Evolutionary conservation across 2,329 filamentous ascomycete species (phyloP), one percentile per base, ranked within the genome.

Genomic region (Botrytis hyacinthi): DNA sequence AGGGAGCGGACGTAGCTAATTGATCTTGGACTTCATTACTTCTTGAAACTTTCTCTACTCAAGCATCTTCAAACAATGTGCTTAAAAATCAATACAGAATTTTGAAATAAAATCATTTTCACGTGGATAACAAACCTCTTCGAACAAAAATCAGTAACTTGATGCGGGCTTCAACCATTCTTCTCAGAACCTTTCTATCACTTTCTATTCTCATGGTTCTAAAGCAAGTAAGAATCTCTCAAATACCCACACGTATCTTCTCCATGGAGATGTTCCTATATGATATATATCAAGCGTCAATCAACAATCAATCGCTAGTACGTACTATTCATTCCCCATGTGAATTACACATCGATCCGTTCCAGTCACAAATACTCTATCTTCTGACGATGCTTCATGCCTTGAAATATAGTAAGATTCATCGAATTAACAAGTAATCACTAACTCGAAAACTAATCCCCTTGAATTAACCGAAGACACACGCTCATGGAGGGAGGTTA

Each of bases 191-290:
- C 51, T 54, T 3, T 9, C n/a, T 16, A 18, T 18, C n/a, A 18
- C n/a, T 18, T 18, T 4, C 14, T 9, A 9, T 29, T 4, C 7
- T 29, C 7, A 32, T 57, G 3, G 9, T 9, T 4, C 3, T 3
- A 10, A 16, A 29, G 16, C 16, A 29, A 29, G 3, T 29, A 32
- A 9, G 18, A 4, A 2, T 29, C 1, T 32, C n/a, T 18, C 6
- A 7, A 29, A 18, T 29, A 32, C 14, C 8, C n/a, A 57, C n/a
- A 29, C 7, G 5, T 7, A 18, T 57, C n/a, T 32, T 14, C 16
- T 16, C 7, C 6, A 4, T 29, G 7, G 3, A 18, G 5, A 29
- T 57, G 0, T 18, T 18, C 18, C 14, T 5, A n/a, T 54, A 1
- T n/a, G 5, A 54, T 54, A 29, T 16, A 29, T 9, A 2, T 29